Conservation (phyloP, 495 filamentous ascomycete genomes). For the Tetracladium setigerum region DNA sequence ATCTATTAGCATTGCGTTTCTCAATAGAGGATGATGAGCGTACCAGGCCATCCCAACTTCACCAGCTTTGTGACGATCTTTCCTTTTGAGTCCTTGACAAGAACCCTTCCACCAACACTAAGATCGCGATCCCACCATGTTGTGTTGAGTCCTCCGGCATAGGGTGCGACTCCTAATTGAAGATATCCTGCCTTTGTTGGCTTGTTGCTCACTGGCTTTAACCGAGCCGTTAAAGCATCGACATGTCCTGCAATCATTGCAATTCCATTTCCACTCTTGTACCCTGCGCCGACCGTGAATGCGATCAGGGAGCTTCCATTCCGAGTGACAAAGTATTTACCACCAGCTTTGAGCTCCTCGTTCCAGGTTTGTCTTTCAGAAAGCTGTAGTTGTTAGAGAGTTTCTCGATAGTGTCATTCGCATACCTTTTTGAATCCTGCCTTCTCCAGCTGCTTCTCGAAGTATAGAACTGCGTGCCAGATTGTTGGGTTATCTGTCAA, state of each 20-base stretch:
- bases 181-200: conserved; percentile 72
- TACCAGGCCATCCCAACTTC: conserved; percentile 79
- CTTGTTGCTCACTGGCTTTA: conserved; percentile 86
- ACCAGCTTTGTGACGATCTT: conserved; percentile 80
- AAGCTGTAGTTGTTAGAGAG: conserved; percentile 37
- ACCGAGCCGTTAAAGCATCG: conserved; percentile 77
- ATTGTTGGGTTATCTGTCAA: conserved; percentile 86
- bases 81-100: conserved; percentile 64
- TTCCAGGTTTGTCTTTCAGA: conserved; percentile 74
- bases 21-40: conserved; percentile 9
- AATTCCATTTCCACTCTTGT: conserved; percentile 79
- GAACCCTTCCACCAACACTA: conserved; percentile 78
- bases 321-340: conserved; percentile 81
- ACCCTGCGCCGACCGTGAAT: conserved; percentile 77
- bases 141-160: conserved; percentile 74
- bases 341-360: conserved; percentile 64
- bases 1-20: not conserved
- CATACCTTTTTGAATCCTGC: conserved; percentile 61
- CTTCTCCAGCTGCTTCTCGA: conserved; percentile 60
- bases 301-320: conserved; percentile 83
- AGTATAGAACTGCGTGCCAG: conserved; percentile 77
- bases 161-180: conserved; percentile 89
- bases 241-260: conserved; percentile 80
- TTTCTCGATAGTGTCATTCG: not conserved
- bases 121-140: conserved; percentile 97